Evolutionary conservation across 2,329 filamentous ascomycete species (phyloP).

Genomic region (Aspergillus glaucus): DNA sequence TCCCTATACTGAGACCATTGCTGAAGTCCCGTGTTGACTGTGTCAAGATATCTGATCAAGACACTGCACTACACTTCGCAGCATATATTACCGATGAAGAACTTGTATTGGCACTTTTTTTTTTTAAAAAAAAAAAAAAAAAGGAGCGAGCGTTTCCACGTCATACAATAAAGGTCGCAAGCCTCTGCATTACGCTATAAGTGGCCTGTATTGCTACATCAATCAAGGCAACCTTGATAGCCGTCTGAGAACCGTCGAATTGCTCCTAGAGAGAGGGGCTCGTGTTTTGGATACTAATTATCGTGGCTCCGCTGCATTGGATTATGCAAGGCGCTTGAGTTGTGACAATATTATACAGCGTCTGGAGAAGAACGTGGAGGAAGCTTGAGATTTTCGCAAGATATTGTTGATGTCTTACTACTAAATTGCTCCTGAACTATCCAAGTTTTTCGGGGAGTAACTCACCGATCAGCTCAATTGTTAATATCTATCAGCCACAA

Average conservation of each 20-base stretch:
- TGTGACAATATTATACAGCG: background rate
- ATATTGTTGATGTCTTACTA: no score
- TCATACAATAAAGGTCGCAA: background rate
- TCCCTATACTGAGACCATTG: background rate
- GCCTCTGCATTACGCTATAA: background rate
- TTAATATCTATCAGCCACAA: no score
- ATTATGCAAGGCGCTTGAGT: background rate
- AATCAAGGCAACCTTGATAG: background rate
- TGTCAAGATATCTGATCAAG: background rate
- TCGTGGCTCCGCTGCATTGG: background rate
- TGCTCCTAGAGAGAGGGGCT: background rate
- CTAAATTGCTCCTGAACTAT: no score
- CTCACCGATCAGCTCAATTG: no score
- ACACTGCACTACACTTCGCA: background rate
- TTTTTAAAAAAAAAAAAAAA: background rate
- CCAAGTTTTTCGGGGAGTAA: no score
- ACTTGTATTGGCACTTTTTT: background rate
- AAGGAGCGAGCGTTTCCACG: background rate
- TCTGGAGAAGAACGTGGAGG: background rate
- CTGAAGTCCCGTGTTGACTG: background rate
- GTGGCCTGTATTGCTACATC: background rate
- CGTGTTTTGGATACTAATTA: background rate
- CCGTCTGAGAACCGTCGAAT: background rate
- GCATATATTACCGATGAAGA: background rate
- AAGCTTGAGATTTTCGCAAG: no score